Conservation (phyloP, 129 eudicot species). For the Artemisia argyi region DNA sequence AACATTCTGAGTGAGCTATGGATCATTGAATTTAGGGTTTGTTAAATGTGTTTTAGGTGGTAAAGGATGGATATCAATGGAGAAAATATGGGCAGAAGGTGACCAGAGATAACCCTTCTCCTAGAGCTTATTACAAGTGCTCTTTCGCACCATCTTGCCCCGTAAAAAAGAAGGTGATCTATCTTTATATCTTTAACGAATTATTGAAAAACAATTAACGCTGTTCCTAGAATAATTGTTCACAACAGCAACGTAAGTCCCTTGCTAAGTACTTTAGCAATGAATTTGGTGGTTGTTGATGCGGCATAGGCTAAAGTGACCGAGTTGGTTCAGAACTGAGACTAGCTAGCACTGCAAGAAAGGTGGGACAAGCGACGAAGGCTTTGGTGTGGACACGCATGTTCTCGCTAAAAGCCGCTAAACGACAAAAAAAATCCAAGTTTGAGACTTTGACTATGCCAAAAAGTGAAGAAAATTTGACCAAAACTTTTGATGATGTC, state of each 20-base stretch:
- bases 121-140: slow-evolving; percentile 98
- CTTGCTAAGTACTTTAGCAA: slow-evolving; percentile 2
- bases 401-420: too few relatives aligned
- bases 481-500: too few relatives aligned
- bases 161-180: slow-evolving; percentile 90
- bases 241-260: neutral
- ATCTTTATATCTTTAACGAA: neutral
- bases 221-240: neutral
- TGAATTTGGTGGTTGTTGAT: neutral
- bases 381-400: too few relatives aligned
- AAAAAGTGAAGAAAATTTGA: too few relatives aligned
- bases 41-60: slow-evolving; percentile 45
- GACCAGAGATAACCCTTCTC: slow-evolving; percentile 96
- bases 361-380: too few relatives aligned
- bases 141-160: slow-evolving; percentile 93
- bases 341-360: too few relatives aligned
- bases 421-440: too few relatives aligned
- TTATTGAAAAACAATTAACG: neutral
- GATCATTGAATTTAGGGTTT: slow-evolving; percentile 1
- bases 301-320: too few relatives aligned
- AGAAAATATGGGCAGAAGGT: slow-evolving; percentile 99
- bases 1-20: neutral
- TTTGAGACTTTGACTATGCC: too few relatives aligned
- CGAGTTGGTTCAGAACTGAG: too few relatives aligned
- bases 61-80: slow-evolving; percentile 98